A percentile compares a stretch with the other conserved stretches of the same genome.
phyloP scores from a whole-genome alignment of 208 protist genomes.

The Histomonas meleagridis region DNA sequence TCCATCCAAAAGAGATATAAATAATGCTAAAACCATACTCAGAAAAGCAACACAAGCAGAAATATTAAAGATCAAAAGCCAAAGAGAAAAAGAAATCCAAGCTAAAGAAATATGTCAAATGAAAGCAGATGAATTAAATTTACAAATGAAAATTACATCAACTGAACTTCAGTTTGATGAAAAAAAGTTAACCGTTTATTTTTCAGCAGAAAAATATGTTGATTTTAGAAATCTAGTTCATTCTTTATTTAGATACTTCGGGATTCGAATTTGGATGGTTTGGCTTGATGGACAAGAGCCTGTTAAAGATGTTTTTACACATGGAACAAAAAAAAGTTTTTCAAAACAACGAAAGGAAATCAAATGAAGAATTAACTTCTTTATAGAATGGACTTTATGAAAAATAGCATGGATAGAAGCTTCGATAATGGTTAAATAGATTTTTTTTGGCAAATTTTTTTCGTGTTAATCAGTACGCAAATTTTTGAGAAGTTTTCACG shows the following conservation, averaged over 20 bases:
- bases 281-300: neutral
- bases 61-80: neutral
- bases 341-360: too few species aligned
- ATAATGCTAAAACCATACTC: neutral
- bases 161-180: neutral
- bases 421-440: too few species aligned
- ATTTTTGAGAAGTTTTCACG: too few species aligned
- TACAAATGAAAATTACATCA: neutral
- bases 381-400: too few species aligned
- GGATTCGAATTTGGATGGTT: constrained; percentile 34
- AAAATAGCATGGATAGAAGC: too few species aligned
- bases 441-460: too few species aligned
- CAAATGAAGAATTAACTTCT: too few species aligned
- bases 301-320: neutral
- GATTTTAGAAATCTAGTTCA: constrained; percentile 23
- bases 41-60: neutral
- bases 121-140: neutral
- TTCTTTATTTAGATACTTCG: neutral
- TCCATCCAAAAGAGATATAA: neutral
- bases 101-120: neutral
- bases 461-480: too few species aligned
- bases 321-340: too few species aligned
- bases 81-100: neutral
- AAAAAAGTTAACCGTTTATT: constrained; percentile 29
- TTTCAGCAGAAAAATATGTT: neutral